Evolutionary conservation across 352 stramenopile species (phyloP), one percentile per base, ranked within the genome.

Genomic region (Pythium insidiosum): DNA sequence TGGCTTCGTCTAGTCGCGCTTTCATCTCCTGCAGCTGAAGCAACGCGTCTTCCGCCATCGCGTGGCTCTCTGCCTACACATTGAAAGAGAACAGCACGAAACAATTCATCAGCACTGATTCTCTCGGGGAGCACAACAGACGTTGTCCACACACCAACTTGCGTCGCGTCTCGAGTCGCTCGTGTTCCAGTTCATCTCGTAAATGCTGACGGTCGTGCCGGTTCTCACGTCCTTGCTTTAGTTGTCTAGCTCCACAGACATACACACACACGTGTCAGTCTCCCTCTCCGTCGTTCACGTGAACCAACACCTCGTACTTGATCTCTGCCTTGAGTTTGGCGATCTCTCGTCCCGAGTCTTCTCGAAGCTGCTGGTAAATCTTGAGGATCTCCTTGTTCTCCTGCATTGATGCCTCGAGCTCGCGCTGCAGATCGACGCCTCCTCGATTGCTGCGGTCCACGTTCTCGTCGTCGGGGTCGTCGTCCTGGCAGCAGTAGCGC

Each of bases 341-440:
- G 11, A 70, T 75, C 36, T 90, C 74, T 3, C 56, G 20, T 0
- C 56, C 51, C 6, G 77, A 80, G 10, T 88, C 67, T 33, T 79
- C 67, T 36, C 67, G 66, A 19, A 81, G 58, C 31, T 85, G 75
- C 47, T 90, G 61, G 40, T 88, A 90, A 16, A 88, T 69, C 0
- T 28, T 41, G n/a, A 86, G 71, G 3, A 90, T 43, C 42, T 90
- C 77, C 39, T 84, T 88, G 53, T 87, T 83, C 40, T 88, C 74
- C 20, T 69, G 49, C 26, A 84, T 68, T 9, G 73, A 84, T 12
- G 68, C 46, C 65, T 88, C 31, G 12, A 45, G 33, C 18, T 84
- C 69, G n/a, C 56, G 58, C 29, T 80, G 63, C 6, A 86, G 31
- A 23, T 84, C 62, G 20, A 73, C 53, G 0, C 47, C 46, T 44